These are phyloP conservation scores for Aureobasidium sp. DNA, from an alignment of 2,329 filamentous ascomycete species.

Conservation along the genomic window DNA sequence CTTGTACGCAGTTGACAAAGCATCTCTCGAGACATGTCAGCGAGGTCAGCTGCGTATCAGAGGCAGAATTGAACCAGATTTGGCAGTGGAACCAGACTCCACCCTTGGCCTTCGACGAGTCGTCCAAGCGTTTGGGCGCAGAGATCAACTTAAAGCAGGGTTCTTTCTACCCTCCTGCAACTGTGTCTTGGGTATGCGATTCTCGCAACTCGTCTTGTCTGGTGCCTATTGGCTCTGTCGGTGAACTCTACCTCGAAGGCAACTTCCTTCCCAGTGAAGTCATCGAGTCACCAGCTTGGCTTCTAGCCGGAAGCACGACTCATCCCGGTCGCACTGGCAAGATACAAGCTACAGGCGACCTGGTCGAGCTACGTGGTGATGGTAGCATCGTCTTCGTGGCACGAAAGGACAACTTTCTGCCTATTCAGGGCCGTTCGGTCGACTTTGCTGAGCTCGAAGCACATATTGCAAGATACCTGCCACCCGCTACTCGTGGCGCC, in stretches of 20 bases:
- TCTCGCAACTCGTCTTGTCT: slow-evolving; percentile 21
- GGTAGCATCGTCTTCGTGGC: slow-evolving; percentile 21
- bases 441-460: slow-evolving; percentile 36
- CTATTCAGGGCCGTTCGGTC: slow-evolving; percentile 34
- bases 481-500: slow-evolving; percentile 25
- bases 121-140: background rate
- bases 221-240: slow-evolving; percentile 33
- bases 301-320: slow-evolving; percentile 10
- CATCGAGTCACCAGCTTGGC: slow-evolving; percentile 21
- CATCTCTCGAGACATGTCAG: background rate
- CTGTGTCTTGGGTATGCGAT: slow-evolving; percentile 26
- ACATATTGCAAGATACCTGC: slow-evolving; percentile 33
- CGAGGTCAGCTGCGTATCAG: slow-evolving; percentile 13
- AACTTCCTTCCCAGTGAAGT: background rate
- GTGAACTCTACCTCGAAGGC: slow-evolving; percentile 18
- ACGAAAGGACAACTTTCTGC: slow-evolving; percentile 21
- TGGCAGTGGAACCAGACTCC: slow-evolving; percentile 13
- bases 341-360: slow-evolving; percentile 22
- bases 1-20: slow-evolving; percentile 12
- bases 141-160: background rate
- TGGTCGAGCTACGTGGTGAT: slow-evolving; percentile 21
- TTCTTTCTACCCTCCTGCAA: slow-evolving; percentile 5
- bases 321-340: slow-evolving; percentile 12
- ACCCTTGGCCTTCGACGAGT: slow-evolving; percentile 3
- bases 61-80: slow-evolving; percentile 12